Evolutionary conservation across 225 moss, liverwort and hornwort genomes (phyloP).

Genomic region (Anthoceros angustus): DNA sequence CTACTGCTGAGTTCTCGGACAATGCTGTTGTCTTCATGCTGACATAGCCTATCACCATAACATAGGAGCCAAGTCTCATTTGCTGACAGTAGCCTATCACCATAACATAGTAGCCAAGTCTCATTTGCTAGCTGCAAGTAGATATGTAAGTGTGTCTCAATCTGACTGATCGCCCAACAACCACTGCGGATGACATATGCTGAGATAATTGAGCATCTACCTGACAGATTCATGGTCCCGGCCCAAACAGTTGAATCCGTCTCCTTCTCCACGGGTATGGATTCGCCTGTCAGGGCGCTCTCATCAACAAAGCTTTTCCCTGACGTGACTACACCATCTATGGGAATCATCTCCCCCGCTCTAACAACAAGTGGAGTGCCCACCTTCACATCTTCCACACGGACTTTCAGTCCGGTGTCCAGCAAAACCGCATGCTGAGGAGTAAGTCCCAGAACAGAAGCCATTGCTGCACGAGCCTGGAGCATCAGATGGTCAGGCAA

Average conservation of each 20-base stretch:
- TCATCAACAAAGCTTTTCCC: slow-evolving; percentile 32
- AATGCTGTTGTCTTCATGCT: slow-evolving; percentile 27
- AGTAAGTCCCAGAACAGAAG: slow-evolving; percentile 24
- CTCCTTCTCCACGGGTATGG: slow-evolving; percentile 32
- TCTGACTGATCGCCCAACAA: no score
- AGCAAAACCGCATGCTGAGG: slow-evolving; percentile 33
- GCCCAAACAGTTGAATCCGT: slow-evolving; percentile 33
- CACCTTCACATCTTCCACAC: slow-evolving; percentile 30
- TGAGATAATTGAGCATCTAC: slow-evolving; percentile 25
- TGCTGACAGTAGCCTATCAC: slow-evolving; percentile 16
- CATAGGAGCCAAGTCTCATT: no score
- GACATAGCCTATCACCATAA: slow-evolving; percentile 18
- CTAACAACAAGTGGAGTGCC: slow-evolving; percentile 27
- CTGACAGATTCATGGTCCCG: slow-evolving; percentile 35
- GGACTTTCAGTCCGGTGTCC: slow-evolving; percentile 24
- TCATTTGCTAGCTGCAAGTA: no score
- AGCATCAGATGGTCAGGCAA: slow-evolving; percentile 7
- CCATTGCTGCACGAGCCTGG: slow-evolving; percentile 37
- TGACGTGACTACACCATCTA: slow-evolving; percentile 23
- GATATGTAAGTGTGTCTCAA: no score
- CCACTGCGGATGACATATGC: slow-evolving; percentile 4
- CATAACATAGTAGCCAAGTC: no score
- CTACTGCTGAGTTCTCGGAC: slow-evolving; percentile 24
- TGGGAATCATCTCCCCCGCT: slow-evolving; percentile 36
- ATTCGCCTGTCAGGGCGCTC: slow-evolving; percentile 44